Conservation (phyloP, 179 eudicot species). For the Vitellaria paradoxa region DNA sequence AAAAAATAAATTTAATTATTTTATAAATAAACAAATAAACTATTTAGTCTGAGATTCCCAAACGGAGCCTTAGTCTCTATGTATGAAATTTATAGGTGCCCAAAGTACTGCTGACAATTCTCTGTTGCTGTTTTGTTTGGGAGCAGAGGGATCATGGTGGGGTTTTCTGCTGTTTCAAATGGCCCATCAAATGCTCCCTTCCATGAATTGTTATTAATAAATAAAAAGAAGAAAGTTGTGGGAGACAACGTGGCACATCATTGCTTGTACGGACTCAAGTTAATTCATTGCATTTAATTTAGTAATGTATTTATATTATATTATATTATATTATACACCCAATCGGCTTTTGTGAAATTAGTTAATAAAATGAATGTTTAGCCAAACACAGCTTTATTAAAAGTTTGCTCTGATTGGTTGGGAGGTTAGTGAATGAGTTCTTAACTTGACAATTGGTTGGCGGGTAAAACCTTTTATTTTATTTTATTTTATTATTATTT, state of each 20-base stretch:
- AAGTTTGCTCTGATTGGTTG: slow-evolving; percentile 15
- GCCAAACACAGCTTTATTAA: slow-evolving; percentile 2
- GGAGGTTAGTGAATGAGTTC: slow-evolving; percentile 16
- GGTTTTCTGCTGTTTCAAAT: slow-evolving; percentile 17
- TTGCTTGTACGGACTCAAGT: slow-evolving; percentile 23
- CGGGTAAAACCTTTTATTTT: slow-evolving; percentile 6
- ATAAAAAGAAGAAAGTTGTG: slow-evolving; percentile 21
- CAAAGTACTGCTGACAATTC: no score
- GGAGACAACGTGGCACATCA: not conserved
- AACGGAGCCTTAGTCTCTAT: no score
- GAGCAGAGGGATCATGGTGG: slow-evolving; percentile 16
- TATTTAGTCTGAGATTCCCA: no score
- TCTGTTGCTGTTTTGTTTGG: slow-evolving; percentile 9
- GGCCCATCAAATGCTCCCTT: slow-evolving; percentile 22
- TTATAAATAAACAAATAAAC: no score
- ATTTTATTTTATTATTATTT: no score
- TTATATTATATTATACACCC: not conserved
- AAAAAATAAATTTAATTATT: no score
- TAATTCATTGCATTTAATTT: not conserved
- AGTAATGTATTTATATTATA: not conserved
- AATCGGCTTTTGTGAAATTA: not conserved
- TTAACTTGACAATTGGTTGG: slow-evolving; percentile 29
- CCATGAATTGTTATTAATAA: not conserved
- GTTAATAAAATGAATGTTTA: not conserved
- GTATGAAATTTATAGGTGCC: no score